These are phyloP conservation scores for Pythium rishiriense DNA, from an alignment of 352 stramenopile species.

Conservation along the genomic window DNA sequence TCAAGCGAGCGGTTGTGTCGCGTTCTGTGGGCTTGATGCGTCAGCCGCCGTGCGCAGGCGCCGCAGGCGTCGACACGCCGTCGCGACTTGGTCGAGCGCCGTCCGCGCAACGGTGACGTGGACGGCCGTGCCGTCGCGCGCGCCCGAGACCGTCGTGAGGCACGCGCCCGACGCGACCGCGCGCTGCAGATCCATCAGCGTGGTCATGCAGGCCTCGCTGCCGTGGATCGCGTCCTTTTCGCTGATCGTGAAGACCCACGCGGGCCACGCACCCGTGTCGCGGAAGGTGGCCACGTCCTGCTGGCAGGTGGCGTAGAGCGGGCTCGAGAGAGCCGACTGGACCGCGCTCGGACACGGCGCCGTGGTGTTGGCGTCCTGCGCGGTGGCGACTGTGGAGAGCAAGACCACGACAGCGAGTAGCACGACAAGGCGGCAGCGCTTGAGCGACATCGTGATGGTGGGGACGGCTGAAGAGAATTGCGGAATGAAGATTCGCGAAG, in stretches of 20 bases:
- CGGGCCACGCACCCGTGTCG: not conserved
- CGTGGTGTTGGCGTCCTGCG: not conserved
- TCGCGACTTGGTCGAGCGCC: slow-evolving; percentile 4
- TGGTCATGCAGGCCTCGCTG: slow-evolving; percentile 15
- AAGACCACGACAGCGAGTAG: not conserved
- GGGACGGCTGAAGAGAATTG: not conserved
- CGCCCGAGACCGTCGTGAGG: not conserved
- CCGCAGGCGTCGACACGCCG: slow-evolving; percentile 1
- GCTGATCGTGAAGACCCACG: slow-evolving; percentile 12
- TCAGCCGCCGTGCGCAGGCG: not conserved
- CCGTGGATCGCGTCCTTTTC: slow-evolving; percentile 10
- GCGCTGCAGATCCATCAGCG: not conserved
- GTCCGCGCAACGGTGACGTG: not conserved
- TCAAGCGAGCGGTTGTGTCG: not conserved
- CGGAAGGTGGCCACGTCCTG: not conserved
- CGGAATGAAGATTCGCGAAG: no score
- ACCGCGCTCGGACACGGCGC: not conserved
- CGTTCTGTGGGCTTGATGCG: not conserved
- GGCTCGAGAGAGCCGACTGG: not conserved
- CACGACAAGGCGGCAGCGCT: not conserved
- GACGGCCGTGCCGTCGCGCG: not conserved
- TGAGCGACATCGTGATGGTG: not conserved
- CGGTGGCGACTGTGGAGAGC: not conserved
- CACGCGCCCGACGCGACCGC: not conserved
- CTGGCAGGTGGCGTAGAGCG: slow-evolving; percentile 3